These are phyloP conservation scores for Actinomortierella ambigua DNA, from an alignment of 371 early-diverging fungal genomes.

Conservation along the genomic window DNA sequence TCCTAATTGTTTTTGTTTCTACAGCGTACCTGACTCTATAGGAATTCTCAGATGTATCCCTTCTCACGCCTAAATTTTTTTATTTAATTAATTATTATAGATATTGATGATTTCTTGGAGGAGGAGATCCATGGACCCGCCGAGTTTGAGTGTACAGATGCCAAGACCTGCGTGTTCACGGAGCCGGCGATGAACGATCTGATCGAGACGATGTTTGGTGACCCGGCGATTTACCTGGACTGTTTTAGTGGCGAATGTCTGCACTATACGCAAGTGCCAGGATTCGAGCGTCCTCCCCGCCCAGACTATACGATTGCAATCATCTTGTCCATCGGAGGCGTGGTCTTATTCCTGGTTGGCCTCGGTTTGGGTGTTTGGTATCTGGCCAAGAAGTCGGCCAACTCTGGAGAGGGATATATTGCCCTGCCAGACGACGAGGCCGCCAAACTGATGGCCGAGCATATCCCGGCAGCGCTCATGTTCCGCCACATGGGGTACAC, in stretches of 20 bases:
- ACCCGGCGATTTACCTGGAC: constrained; percentile 71
- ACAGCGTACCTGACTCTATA: too few relatives aligned
- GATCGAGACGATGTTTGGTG: constrained; percentile 76
- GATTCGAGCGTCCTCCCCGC: constrained; percentile 62
- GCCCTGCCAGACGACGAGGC: constrained; percentile 62
- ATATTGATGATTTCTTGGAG: constrained; percentile 70
- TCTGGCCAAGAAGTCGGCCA: constrained; percentile 49
- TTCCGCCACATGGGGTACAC: constrained; percentile 72
- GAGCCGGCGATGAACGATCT: constrained; percentile 79
- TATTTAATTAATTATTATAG: constrained; percentile 21
- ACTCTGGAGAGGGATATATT: constrained; percentile 46
- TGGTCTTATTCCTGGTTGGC: constrained; percentile 60
- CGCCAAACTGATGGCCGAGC: constrained; percentile 75
- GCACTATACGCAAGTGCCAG: constrained; percentile 88
- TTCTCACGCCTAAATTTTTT: too few relatives aligned
- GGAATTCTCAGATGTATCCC: not conserved
- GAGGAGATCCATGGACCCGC: constrained; percentile 82
- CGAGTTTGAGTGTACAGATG: constrained; percentile 62
- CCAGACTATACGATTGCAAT: constrained; percentile 68
- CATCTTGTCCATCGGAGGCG: constrained; percentile 61
- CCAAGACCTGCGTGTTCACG: constrained; percentile 64
- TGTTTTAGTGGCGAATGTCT: constrained; percentile 85
- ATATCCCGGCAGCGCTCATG: constrained; percentile 68
- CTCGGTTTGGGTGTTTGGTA: constrained; percentile 50
- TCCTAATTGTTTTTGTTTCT: too few relatives aligned